These are phyloP conservation scores for Penicillium concentricum DNA, from an alignment of 2,329 filamentous ascomycete species.

Conservation along the genomic window DNA sequence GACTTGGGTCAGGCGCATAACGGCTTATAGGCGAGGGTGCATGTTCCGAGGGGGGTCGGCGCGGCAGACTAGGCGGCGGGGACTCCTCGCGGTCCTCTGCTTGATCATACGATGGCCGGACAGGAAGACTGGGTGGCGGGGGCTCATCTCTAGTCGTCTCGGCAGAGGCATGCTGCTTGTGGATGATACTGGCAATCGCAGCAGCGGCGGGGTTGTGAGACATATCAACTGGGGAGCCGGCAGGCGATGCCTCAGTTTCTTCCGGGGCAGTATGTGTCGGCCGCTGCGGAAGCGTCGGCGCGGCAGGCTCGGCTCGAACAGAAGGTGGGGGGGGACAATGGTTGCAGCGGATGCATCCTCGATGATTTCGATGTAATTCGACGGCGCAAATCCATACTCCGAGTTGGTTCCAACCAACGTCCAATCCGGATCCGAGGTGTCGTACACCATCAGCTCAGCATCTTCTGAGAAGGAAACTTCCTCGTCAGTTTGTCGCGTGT, in stretches of 20 bases:
- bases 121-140: constrained; percentile 33
- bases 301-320: constrained; percentile 38
- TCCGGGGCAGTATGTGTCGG: constrained; percentile 21
- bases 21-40: constrained; percentile 57
- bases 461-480: constrained; percentile 96
- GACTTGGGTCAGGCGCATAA: constrained; percentile 55
- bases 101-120: constrained; percentile 62
- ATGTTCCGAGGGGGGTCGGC: constrained; percentile 59
- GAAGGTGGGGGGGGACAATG: constrained; percentile 24
- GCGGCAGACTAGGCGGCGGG: constrained; percentile 55
- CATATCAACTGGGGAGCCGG: constrained; percentile 44
- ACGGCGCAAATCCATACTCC: constrained; percentile 90
- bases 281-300: constrained; percentile 37
- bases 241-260: constrained; percentile 25
- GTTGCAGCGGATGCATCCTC: constrained; percentile 53
- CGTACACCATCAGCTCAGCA: constrained; percentile 77
- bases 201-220: constrained; percentile 54
- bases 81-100: constrained; percentile 52
- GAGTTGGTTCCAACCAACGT: constrained; percentile 81
- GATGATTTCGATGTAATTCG: constrained; percentile 87
- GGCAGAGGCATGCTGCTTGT: constrained; percentile 38
- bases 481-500: constrained; percentile 94
- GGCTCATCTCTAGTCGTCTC: constrained; percentile 31
- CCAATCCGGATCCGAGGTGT: constrained; percentile 92
- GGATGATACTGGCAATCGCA: constrained; percentile 54